Evolutionary conservation across 164 flowering plant species (phyloP).

Genomic region (Vitis rotundifolia): DNA sequence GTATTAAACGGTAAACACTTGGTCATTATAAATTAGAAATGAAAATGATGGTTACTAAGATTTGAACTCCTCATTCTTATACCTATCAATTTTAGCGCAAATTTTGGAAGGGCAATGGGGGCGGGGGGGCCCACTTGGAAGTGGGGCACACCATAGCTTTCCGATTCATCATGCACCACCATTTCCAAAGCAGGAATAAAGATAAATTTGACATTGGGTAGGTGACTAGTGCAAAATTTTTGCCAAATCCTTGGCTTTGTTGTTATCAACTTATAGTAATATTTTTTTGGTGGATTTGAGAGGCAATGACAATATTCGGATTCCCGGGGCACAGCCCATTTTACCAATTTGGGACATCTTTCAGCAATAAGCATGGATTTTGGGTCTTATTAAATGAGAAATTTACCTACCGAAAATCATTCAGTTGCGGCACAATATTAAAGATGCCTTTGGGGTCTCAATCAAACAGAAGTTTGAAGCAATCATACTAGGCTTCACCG

Average conservation of each 20-base stretch:
- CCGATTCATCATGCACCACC: conserved; percentile 1
- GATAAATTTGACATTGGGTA: background rate
- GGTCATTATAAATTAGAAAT: too few relatives aligned
- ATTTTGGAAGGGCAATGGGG: too few relatives aligned
- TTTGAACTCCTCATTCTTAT: too few relatives aligned
- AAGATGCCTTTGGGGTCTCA: background rate
- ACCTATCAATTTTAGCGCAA: too few relatives aligned
- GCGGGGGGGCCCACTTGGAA: background rate
- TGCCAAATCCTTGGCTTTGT: background rate
- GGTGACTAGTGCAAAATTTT: background rate
- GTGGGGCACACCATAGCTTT: background rate
- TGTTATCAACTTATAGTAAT: too few relatives aligned
- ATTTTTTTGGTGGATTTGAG: too few relatives aligned
- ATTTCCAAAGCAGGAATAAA: background rate
- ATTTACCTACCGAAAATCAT: background rate
- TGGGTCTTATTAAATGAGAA: background rate
- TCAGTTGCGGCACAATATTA: background rate
- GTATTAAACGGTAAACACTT: too few relatives aligned
- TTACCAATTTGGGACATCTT: background rate
- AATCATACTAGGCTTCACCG: background rate
- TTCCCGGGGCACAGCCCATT: too few relatives aligned
- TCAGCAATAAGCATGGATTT: background rate
- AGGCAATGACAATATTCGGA: too few relatives aligned
- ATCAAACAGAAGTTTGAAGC: background rate
- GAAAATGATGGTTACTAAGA: too few relatives aligned